A percentile compares a stretch with the other conserved stretches of the same genome.
phyloP scores from a whole-genome alignment of 176 grass and related monocot species.

The Rhynchospora tenuis region DNA sequence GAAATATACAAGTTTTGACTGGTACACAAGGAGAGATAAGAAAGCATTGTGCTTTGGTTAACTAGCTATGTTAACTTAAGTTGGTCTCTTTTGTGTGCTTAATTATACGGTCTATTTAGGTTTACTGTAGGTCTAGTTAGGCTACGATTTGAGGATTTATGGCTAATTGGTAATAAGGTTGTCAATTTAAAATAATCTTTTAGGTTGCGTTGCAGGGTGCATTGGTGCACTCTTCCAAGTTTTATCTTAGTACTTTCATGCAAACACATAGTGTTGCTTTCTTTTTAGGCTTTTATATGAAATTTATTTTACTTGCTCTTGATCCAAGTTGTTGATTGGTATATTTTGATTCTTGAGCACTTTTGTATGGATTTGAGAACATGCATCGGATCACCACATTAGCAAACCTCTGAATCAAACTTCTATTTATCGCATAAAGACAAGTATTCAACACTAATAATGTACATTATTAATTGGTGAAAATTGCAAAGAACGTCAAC shows the following conservation, averaged over 20 bases:
- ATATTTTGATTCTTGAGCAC: not conserved
- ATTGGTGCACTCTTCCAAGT: slow-evolving; percentile 10
- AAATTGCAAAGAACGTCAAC: not conserved
- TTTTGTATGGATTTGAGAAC: not conserved
- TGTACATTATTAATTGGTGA: not conserved
- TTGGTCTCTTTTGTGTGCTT: not conserved
- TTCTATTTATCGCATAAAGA: not conserved
- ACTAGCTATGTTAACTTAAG: slow-evolving; percentile 26
- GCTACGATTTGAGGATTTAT: not conserved
- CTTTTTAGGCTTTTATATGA: not conserved
- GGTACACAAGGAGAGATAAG: slow-evolving; percentile 69
- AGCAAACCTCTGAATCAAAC: not conserved
- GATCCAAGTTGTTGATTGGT: slow-evolving; percentile 5
- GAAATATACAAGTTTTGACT: slow-evolving; percentile 47
- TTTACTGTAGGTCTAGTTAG: not conserved
- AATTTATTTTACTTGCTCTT: not conserved
- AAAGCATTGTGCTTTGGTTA: slow-evolving; percentile 49
- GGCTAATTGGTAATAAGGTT: slow-evolving; percentile 13
- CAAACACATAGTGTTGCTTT: not conserved
- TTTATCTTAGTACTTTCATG: not conserved
- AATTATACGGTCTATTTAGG: not conserved
- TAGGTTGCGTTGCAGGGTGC: not conserved
- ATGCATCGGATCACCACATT: not conserved
- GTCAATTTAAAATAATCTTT: slow-evolving; percentile 14
- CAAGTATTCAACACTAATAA: not conserved